A percentile compares a stretch with the other conserved stretches of the same genome.
These are phyloP conservation scores for Alternaria brassicae DNA, from an alignment of 2,329 filamentous ascomycete genomes.

Conservation along the genomic window DNA sequence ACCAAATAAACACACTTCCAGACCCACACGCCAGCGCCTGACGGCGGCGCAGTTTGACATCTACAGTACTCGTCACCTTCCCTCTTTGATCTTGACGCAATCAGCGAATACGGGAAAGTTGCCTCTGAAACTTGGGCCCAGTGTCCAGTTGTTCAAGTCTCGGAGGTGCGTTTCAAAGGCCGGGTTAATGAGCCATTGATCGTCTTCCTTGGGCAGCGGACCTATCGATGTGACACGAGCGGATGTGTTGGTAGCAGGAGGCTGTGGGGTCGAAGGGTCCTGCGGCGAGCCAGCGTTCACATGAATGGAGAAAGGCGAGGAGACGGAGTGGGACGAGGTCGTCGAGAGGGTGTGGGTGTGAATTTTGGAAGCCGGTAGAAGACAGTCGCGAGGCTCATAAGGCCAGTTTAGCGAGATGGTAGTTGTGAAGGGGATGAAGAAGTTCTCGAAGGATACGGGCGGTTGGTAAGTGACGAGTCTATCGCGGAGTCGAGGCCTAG, in stretches of 20 bases:
- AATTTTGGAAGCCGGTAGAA: conserved; percentile 59
- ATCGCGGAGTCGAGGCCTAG: conserved; percentile 73
- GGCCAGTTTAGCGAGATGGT: conserved; percentile 84
- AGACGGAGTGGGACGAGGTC: conserved; percentile 33
- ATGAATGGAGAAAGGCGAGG: conserved; percentile 41
- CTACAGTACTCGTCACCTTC: conserved; percentile 24
- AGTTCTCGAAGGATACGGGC: conserved; percentile 75
- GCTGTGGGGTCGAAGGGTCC: conserved; percentile 32
- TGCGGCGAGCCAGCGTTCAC: conserved; percentile 39
- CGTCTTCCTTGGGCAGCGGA: conserved; percentile 44
- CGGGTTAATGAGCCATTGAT: conserved; percentile 81
- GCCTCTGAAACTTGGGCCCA: conserved; percentile 72
- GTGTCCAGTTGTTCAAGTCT: conserved; percentile 79
- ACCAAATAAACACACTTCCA: conserved; percentile 9
- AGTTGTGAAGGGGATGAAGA: conserved; percentile 81
- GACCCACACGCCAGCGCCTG: conserved; percentile 1
- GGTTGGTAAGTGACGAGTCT: conserved; percentile 63
- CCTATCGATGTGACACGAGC: conserved; percentile 17
- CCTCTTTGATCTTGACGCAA: conserved; percentile 44
- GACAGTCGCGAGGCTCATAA: conserved; percentile 74
- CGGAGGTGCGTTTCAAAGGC: conserved; percentile 83
- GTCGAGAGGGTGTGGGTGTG: conserved; percentile 28
- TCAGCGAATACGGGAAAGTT: conserved; percentile 65
- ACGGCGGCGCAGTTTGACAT: conserved; percentile 8
- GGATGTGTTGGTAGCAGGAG: conserved; percentile 26